These are phyloP conservation scores for Solanum chacoense DNA, from an alignment of 305 asterid species.

Conservation along the genomic window DNA sequence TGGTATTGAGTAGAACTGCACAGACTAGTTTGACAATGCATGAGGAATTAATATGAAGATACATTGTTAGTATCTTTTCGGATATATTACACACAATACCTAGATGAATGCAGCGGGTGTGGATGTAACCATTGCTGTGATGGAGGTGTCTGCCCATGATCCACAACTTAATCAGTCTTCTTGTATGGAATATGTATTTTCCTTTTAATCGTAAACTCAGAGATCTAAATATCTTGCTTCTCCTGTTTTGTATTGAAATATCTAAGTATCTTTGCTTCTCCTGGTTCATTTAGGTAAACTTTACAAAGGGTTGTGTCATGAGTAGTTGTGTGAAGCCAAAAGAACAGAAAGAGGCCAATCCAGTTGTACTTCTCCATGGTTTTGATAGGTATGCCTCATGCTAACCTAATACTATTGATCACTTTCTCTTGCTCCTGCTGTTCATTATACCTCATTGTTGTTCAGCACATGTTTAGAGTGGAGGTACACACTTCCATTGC, in stretches of 20 bases:
- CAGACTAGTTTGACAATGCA: not conserved
- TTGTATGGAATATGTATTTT: not conserved
- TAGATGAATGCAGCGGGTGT: not conserved
- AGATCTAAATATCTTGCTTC: not conserved
- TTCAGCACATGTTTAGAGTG: constrained; percentile 80
- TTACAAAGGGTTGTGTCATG: constrained; percentile 57
- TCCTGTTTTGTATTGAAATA: not conserved
- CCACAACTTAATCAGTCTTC: not conserved
- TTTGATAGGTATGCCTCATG: constrained; percentile 54
- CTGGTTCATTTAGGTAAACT: not conserved
- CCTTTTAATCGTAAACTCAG: not conserved
- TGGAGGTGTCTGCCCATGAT: not conserved
- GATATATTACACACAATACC: not conserved
- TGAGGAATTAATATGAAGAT: not conserved
- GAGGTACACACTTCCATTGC: constrained; percentile 63
- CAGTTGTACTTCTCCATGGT: constrained; percentile 77
- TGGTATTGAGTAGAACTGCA: not conserved
- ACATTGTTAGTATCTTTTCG: not conserved
- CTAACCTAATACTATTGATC: not conserved
- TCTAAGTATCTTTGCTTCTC: not conserved
- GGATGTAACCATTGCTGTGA: not conserved
- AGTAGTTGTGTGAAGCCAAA: constrained; percentile 72
- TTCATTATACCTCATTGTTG: not conserved
- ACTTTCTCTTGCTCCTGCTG: not conserved
- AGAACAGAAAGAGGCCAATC: constrained; percentile 30